A percentile compares a stretch with the other conserved stretches of the same genome.
Evolutionary conservation across 1,284 basidiomycete genomes (phyloP).

Genomic region (Ceratobasidium sp.): DNA sequence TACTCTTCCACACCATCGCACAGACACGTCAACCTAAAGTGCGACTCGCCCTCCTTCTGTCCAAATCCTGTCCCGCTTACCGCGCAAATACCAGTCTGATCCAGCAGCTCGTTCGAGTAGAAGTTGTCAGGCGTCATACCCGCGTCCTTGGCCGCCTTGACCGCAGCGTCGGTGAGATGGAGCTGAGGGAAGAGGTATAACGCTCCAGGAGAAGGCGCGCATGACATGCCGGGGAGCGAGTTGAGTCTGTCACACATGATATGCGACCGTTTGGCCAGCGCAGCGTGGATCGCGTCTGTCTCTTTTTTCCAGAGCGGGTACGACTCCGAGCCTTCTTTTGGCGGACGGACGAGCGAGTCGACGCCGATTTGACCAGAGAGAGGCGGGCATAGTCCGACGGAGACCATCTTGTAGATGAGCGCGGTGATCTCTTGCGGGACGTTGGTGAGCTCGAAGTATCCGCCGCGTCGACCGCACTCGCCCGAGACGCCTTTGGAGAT

Average conservation of each 20-base stretch:
- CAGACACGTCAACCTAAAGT: constrained; percentile 89
- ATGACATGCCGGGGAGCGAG: constrained; percentile 82
- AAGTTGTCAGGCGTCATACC: constrained; percentile 90
- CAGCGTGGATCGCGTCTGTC: constrained; percentile 82
- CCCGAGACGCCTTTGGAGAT: constrained; percentile 95
- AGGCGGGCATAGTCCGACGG: constrained; percentile 89
- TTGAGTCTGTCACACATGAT: constrained; percentile 85
- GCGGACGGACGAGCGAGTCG: constrained; percentile 91
- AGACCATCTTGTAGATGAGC: constrained; percentile 95
- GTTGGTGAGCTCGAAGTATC: constrained; percentile 93
- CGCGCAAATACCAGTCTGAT: constrained; percentile 93
- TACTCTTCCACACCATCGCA: constrained; percentile 94
- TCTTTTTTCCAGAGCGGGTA: constrained; percentile 86
- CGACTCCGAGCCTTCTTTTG: constrained; percentile 78
- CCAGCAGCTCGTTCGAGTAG: constrained; percentile 86
- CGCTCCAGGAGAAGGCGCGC: constrained; percentile 90
- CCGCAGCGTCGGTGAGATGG: constrained; percentile 76
- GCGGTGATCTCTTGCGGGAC: constrained; percentile 81
- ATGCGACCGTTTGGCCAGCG: constrained; percentile 77
- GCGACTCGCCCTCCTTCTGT: constrained; percentile 87
- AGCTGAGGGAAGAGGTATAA: constrained; percentile 89
- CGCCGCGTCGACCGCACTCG: constrained; percentile 93
- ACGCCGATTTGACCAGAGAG: constrained; percentile 92
- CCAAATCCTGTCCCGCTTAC: constrained; percentile 94
- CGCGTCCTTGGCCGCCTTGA: constrained; percentile 76